phyloP scores from a whole-genome alignment of 2,329 filamentous ascomycete genomes.

The Colletotrichum shisoi region DNA sequence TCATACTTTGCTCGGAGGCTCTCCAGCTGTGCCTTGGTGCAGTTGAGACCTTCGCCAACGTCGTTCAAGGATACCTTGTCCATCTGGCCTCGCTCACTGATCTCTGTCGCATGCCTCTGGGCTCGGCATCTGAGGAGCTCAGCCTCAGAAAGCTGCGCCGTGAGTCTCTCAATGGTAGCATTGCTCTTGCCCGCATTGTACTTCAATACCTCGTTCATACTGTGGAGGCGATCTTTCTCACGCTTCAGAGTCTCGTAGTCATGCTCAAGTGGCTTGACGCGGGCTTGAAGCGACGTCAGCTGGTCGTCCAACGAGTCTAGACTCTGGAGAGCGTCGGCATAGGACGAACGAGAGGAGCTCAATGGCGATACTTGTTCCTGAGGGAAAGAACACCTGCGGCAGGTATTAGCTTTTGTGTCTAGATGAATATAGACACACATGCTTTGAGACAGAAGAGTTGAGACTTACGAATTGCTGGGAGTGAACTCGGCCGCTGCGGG shows the following conservation, averaged over 20 bases:
- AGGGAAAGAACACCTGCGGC: background rate
- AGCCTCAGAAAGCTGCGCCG: background rate
- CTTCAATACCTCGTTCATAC: conserved; percentile 16
- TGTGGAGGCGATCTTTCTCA: conserved; percentile 19
- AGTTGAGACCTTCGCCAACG: conserved; percentile 2
- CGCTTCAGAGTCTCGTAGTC: conserved; percentile 23
- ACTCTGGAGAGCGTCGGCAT: conserved; percentile 15
- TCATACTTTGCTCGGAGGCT: conserved; percentile 26
- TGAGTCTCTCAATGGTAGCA: background rate
- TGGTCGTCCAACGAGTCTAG: background rate
- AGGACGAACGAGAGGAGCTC: conserved; percentile 2
- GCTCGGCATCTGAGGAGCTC: conserved; percentile 13
- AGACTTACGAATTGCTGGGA: background rate
- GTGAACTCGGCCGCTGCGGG: background rate
- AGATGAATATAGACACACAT: background rate
- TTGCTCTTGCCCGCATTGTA: background rate
- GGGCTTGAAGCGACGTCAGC: background rate
- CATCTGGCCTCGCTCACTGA: conserved; percentile 5
- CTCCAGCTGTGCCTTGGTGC: conserved; percentile 1
- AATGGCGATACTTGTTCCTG: background rate
- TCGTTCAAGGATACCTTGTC: background rate
- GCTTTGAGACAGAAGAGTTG: background rate
- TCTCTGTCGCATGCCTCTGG: conserved; percentile 14
- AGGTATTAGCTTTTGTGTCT: background rate
- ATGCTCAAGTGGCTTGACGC: conserved; percentile 6